Evolutionary conservation across 306 rosid species (phyloP).

Genomic region (Trifolium repens): DNA sequence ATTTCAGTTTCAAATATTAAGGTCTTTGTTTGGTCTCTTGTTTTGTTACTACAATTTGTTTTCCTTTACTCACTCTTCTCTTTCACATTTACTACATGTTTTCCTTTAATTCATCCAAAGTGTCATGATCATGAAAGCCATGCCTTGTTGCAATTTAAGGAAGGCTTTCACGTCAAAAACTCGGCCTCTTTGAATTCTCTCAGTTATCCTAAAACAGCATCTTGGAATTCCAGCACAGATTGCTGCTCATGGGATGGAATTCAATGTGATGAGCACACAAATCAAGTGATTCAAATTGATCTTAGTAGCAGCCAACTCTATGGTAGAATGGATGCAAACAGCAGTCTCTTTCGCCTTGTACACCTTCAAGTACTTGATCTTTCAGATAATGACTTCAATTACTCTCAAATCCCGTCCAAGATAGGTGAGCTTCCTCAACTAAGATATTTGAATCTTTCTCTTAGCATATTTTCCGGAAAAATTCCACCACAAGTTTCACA

Average conservation of each 20-base stretch:
- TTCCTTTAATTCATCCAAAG: background rate
- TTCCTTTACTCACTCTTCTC: constrained; percentile 12
- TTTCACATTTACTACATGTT: background rate
- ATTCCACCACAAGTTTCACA: constrained; percentile 35
- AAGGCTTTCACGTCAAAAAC: constrained; percentile 11
- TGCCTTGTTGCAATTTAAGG: constrained; percentile 41
- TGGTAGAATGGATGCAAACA: constrained; percentile 33
- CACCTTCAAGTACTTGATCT: constrained; percentile 37
- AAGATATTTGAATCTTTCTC: constrained; percentile 12
- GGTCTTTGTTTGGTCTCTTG: background rate
- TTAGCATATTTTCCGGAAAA: background rate
- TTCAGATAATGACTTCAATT: constrained; percentile 43
- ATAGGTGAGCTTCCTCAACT: constrained; percentile 31
- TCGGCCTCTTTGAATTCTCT: constrained; percentile 1
- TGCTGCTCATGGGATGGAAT: constrained; percentile 48
- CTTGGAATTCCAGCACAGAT: constrained; percentile 37
- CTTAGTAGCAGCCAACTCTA: constrained; percentile 36
- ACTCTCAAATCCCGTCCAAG: constrained; percentile 43
- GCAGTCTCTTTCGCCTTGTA: constrained; percentile 1
- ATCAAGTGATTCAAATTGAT: constrained; percentile 33
- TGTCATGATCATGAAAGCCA: constrained; percentile 36
- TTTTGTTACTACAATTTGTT: background rate
- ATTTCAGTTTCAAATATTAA: background rate
- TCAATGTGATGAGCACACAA: constrained; percentile 31
- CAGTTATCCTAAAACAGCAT: constrained; percentile 38